Evolutionary conservation across 1,284 basidiomycete genomes (phyloP), one percentile per base, ranked within the genome.

Genomic region (Serendipita sp.): DNA sequence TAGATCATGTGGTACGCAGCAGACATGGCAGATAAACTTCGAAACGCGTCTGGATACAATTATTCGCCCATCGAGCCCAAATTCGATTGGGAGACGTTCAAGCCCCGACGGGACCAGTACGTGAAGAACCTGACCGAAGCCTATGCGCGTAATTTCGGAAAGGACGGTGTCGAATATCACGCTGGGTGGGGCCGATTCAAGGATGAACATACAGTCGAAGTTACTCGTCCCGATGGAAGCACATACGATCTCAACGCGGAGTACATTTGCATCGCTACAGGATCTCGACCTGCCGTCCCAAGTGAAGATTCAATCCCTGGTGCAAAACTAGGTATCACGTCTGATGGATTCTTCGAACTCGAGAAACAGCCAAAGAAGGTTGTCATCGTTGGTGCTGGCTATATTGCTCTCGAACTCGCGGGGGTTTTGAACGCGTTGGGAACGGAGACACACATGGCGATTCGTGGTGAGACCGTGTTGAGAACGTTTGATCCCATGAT

Each of bases 1-100:
- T 74, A 97, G 89, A 85, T 99, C 66, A 99, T 99, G 96, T 99
- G 96, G 96, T 91, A 99, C 72, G 93, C 95, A 38, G 93, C 96
- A 62, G 95, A 98, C 74, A 77, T 93, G 62, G 83, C 87, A 45
- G 93, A 95, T 70, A 88, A 88, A 70, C 76, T 96, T 55, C 80
- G 82, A 60, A 77, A 78, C 65, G 82, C 84, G 26, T 74, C 81
- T 38, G 83, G 80, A 12, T 99, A 96, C 76, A 87, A 92, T 64
- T 93, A 95, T 71, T 79, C 77, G 43, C 69, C 80, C 61, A 74
- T 76, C 60, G 73, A 77, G 53, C 78, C 82, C 43, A 80, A 85
- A 64, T 95, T 99, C 72, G 79, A 91, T 76, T 99, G 95, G 96
- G 78, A 80, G 4, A 77, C 84, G 12, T 90, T 99, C 78, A 97